Base-by-base conservation (phyloP, 1,284 basidiomycete species). In the Melampsora americana region DNA sequence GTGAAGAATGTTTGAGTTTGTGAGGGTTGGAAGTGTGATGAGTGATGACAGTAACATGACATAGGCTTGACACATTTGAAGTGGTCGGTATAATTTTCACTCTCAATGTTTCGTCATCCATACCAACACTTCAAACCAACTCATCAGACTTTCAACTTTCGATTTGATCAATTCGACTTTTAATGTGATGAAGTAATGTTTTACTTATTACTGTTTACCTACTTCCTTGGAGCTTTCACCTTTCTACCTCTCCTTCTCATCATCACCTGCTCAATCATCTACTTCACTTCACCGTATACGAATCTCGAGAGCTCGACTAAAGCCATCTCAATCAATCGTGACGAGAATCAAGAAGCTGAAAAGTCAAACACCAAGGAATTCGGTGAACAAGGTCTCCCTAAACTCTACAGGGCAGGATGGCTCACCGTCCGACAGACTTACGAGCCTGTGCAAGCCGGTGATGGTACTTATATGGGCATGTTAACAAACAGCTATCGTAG, bases 171-270 rank as follows among this genome's bases (percentile, higher is more conserved):
- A 28, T 6, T 56, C n/a, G 7, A 56, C 53, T 56, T 56, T 23
- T 20, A 28, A 56, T 20, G n/a, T n/a, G 14, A 23, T n/a, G 32
- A 23, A 28, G 60, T 60, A 26, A 72, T 72, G 69, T 72, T 72
- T 44, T 72, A 72, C 30, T 28, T 64, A 2, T 28, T 80, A 6
- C 65, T 92, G 78, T 90, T 92, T 82, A 89, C 90, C 48, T 95
- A 95, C 83, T 83, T 95, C 78, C 85, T 95, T 68, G 93, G 93
- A 77, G 93, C 92, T 32, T 79, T 95, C 77, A 93, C 92, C 0
- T 91, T 95, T 82, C 84, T 95, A 72, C 92, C 93, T 28, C 85
- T 94, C 65, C 80, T 90, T 78, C 79, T 90, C 79, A 83, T 87
- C 79, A 84, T 83, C 44, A 79, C 87, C 79, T 79, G 92, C 78